Percentiles rank a stretch among this genome's conserved stretches.
These are phyloP conservation scores for Vigna unguiculata DNA, from an alignment of 306 rosid genomes.

Conservation along the genomic window DNA sequence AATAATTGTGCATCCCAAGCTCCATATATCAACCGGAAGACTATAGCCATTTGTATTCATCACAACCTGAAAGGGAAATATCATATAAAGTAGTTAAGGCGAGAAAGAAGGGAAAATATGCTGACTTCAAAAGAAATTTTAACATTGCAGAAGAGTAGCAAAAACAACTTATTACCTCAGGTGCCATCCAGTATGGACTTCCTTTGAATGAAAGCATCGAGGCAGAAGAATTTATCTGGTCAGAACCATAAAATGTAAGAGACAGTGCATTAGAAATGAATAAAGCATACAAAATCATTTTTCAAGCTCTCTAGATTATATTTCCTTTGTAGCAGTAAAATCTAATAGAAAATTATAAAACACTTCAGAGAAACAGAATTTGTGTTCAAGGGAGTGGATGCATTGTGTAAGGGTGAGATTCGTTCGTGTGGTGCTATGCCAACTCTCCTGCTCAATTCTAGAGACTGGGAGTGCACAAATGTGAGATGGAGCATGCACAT, in stretches of 20 bases:
- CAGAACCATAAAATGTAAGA: slow-evolving; percentile 43
- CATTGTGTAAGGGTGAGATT: neutral
- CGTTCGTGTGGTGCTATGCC: slow-evolving; percentile 23
- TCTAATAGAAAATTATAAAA: slow-evolving; percentile 11
- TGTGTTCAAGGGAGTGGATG: neutral
- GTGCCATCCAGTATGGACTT: slow-evolving; percentile 99
- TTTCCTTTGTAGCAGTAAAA: slow-evolving; percentile 32
- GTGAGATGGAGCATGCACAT: slow-evolving; percentile 15
- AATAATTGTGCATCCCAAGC: slow-evolving; percentile 97
- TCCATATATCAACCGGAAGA: slow-evolving; percentile 96
- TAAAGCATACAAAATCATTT: slow-evolving; percentile 8
- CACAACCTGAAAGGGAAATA: slow-evolving; percentile 73
- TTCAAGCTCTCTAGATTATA: slow-evolving; percentile 16
- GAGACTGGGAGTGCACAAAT: neutral
- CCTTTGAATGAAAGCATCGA: slow-evolving; percentile 98
- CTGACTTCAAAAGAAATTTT: neutral
- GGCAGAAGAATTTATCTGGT: slow-evolving; percentile 75
- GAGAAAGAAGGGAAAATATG: slow-evolving; percentile 21
- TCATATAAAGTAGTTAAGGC: slow-evolving; percentile 24
- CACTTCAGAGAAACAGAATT: slow-evolving; percentile 13
- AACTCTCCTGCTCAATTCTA: slow-evolving; percentile 18
- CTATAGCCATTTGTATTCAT: slow-evolving; percentile 90
- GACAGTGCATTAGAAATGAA: slow-evolving; percentile 24
- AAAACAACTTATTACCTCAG: slow-evolving; percentile 75
- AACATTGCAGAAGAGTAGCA: slow-evolving; percentile 9